These are phyloP conservation scores for Haplographium delicatum DNA, from an alignment of 495 filamentous ascomycete species.

Conservation along the genomic window DNA sequence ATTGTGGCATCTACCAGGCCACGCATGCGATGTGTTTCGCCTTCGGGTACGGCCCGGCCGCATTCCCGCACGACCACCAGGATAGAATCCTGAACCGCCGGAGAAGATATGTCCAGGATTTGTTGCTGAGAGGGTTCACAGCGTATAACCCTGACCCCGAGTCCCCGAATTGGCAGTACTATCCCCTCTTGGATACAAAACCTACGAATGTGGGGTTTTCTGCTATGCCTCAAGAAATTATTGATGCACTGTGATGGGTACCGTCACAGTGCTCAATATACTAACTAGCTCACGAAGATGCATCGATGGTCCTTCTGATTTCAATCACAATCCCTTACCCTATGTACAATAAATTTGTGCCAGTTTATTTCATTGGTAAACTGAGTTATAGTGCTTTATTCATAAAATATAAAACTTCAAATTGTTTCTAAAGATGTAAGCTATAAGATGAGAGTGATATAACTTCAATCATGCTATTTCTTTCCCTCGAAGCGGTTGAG, in stretches of 20 bases:
- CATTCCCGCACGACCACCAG: slow-evolving; percentile 5
- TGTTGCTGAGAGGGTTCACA: background rate
- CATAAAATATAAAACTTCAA: too few relatives aligned
- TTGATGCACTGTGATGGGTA: background rate
- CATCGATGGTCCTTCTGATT: too few relatives aligned
- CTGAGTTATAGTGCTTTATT: too few relatives aligned
- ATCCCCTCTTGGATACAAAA: slow-evolving; percentile 2
- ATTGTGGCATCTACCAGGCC: slow-evolving; percentile 2
- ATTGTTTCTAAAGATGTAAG: too few relatives aligned
- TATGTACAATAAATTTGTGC: too few relatives aligned
- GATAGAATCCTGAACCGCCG: background rate
- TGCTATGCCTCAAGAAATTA: background rate
- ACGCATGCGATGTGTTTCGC: slow-evolving; percentile 8
- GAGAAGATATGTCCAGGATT: slow-evolving; percentile 10
- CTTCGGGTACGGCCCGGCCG: slow-evolving; percentile 1
- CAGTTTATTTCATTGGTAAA: too few relatives aligned
- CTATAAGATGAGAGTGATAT: too few relatives aligned
- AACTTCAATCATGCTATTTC: too few relatives aligned
- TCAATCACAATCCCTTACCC: too few relatives aligned
- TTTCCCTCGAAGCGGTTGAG: too few relatives aligned
- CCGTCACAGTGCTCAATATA: too few relatives aligned
- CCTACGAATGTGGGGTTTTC: slow-evolving; percentile 1
- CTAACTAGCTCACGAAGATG: too few relatives aligned
- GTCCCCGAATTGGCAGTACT: slow-evolving; percentile 9
- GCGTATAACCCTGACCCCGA: background rate